Conservation (phyloP, 2,329 filamentous ascomycete species). For the Hypoxylon sp. region DNA sequence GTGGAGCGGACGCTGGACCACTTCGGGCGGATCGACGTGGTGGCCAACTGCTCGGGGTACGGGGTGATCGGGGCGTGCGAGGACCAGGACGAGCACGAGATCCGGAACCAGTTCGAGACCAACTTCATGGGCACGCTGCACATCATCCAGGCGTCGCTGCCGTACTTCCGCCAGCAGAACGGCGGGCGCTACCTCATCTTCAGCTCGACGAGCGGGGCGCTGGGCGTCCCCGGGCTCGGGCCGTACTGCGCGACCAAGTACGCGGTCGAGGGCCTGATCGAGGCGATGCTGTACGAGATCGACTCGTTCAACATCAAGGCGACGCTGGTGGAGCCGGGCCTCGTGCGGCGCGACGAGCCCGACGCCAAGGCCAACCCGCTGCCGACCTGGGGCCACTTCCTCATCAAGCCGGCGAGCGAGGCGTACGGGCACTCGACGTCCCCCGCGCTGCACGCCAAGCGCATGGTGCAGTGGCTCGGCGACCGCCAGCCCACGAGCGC, state of each 20-base stretch:
- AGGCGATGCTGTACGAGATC: conserved; percentile 96
- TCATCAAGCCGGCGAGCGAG: conserved; percentile 84
- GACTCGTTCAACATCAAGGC: conserved; percentile 92
- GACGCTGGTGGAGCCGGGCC: conserved; percentile 88
- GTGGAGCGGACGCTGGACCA: conserved; percentile 74
- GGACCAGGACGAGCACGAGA: conserved; percentile 94
- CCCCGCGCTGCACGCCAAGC: conserved; percentile 85
- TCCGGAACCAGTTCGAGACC: conserved; percentile 95
- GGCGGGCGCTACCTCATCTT: conserved; percentile 91
- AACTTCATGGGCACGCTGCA: conserved; percentile 97
- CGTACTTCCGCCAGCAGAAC: conserved; percentile 81
- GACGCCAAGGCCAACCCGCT: conserved; percentile 63
- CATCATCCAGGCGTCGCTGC: conserved; percentile 87
- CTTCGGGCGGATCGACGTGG: conserved; percentile 85
- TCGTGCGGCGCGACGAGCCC: conserved; percentile 86
- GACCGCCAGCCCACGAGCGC: conserved; percentile 92
- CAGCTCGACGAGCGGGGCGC: conserved; percentile 87
- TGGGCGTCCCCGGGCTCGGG: conserved; percentile 92
- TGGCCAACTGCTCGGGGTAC: conserved; percentile 94
- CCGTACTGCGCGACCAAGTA: conserved; percentile 98
- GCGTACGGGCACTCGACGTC: conserved; percentile 80
- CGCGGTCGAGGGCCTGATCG: conserved; percentile 92
- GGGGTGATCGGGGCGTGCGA: conserved; percentile 95
- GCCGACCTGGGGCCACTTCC: conserved; percentile 89
- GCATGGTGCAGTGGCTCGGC: conserved; percentile 94